Conservation (phyloP, 495 filamentous ascomycete genomes). For the Penicillium crystallinum region DNA sequence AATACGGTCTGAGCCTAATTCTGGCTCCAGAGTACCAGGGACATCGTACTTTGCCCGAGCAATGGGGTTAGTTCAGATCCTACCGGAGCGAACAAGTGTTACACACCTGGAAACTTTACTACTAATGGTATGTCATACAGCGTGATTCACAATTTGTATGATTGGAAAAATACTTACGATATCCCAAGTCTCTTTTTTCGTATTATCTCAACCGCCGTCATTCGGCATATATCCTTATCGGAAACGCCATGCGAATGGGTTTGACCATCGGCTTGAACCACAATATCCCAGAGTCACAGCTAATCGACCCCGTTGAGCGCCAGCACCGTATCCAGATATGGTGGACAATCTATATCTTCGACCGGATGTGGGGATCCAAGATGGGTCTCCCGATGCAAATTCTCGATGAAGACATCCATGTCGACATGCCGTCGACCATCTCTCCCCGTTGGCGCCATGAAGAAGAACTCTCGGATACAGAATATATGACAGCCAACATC, state of each 20-base stretch:
- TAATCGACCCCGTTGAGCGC: conserved; percentile 39
- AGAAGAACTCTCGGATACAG: conserved; percentile 39
- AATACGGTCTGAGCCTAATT: conserved; percentile 30
- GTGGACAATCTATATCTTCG: conserved; percentile 48
- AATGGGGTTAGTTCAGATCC: conserved; percentile 36
- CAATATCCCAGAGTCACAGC: conserved; percentile 43
- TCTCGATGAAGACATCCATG: conserved; percentile 43
- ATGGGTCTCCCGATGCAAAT: conserved; percentile 44
- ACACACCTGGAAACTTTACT: conserved; percentile 40
- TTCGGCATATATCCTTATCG: conserved; percentile 37
- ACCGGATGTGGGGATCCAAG: conserved; percentile 45
- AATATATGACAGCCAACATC: conserved; percentile 39
- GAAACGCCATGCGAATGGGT: conserved; percentile 40
- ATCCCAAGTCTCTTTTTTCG: conserved; percentile 36
- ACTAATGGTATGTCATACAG: conserved; percentile 26
- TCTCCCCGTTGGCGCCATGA: conserved; percentile 31
- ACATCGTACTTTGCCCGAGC: conserved; percentile 42
- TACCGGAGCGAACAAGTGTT: conserved; percentile 39
- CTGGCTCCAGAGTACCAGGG: conserved; percentile 35
- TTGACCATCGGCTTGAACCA: conserved; percentile 43
- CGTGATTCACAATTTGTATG: no score
- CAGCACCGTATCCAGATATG: conserved; percentile 43
- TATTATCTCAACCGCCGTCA: conserved; percentile 44
- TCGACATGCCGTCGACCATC: conserved; percentile 39
- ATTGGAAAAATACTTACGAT: not conserved